Conservation (phyloP, 1,139 yeast genomes). For the Yamadazyma atmosphaerica region DNA sequence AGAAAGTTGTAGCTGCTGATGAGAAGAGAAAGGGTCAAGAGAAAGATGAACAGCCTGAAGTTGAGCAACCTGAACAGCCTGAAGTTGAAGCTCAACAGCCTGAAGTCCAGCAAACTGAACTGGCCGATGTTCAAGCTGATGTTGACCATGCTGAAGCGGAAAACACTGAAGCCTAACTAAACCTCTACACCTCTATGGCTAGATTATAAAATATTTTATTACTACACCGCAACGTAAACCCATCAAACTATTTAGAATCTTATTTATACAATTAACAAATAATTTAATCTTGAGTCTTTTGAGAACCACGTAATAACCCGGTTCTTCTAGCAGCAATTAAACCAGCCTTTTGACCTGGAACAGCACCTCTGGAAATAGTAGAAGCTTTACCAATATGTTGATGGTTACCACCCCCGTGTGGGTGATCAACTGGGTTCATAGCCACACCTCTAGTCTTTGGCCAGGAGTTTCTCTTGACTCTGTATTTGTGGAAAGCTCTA, state of each 20-base stretch:
- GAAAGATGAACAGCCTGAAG: not conserved
- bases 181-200: not conserved
- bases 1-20: constrained; percentile 40
- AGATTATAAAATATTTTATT: not conserved
- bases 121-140: not conserved
- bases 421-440: constrained; percentile 99
- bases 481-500: constrained; percentile 99
- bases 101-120: no score
- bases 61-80: constrained; percentile 3
- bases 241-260: constrained; percentile 8
- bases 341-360: constrained; percentile 99
- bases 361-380: constrained; percentile 99
- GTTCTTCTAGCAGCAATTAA: constrained; percentile 99
- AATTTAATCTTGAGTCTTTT: constrained; percentile 74
- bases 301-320: constrained; percentile 99
- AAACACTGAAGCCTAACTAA: no score
- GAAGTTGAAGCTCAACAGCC: constrained; percentile 4
- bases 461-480: constrained; percentile 98
- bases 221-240: constrained; percentile 6
- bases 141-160: not conserved
- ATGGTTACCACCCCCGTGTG: constrained; percentile 99
- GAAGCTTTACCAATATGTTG: constrained; percentile 99
- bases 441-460: constrained; percentile 99
- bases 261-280: constrained; percentile 12
- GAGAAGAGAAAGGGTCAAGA: constrained; percentile 5